Evolutionary conservation across 2,329 filamentous ascomycete genomes (phyloP).

Genomic region (Beauveria pseudobassiana): DNA sequence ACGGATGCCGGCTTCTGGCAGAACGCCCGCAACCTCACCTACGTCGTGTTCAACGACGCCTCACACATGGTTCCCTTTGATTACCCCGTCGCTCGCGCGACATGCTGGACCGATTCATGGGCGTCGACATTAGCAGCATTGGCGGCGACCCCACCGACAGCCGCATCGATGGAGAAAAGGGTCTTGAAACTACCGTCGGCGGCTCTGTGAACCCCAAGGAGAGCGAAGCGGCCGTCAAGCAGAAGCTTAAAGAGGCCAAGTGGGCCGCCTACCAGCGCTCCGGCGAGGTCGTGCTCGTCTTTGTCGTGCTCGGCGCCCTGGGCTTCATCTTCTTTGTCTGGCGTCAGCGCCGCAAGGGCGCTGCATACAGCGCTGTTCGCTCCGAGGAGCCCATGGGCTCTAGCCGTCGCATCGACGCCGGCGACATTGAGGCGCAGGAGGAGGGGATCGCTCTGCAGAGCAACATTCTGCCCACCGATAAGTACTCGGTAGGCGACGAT

Average conservation of each 20-base stretch:
- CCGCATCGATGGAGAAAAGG: slow-evolving; percentile 77
- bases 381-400: slow-evolving; percentile 24
- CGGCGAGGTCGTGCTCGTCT: slow-evolving; percentile 74
- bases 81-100: slow-evolving; percentile 74
- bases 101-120: slow-evolving; percentile 96
- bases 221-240: slow-evolving; percentile 56
- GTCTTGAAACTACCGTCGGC: slow-evolving; percentile 69
- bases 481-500: slow-evolving; percentile 50
- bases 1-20: slow-evolving; percentile 88
- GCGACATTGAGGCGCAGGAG: slow-evolving; percentile 18
- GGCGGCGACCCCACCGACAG: slow-evolving; percentile 74
- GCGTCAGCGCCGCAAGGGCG: slow-evolving; percentile 49
- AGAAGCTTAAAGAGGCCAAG: slow-evolving; percentile 71
- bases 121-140: slow-evolving; percentile 82
- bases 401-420: slow-evolving; percentile 33
- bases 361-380: slow-evolving; percentile 46
- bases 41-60: slow-evolving; percentile 89
- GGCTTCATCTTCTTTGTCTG: slow-evolving; percentile 70
- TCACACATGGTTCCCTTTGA: slow-evolving; percentile 99
- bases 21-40: slow-evolving; percentile 88
- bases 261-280: slow-evolving; percentile 86
- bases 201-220: slow-evolving; percentile 53
- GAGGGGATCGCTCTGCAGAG: slow-evolving; percentile 12
- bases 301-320: slow-evolving; percentile 66
- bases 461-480: slow-evolving; percentile 31